Evolutionary conservation across 2,329 filamentous ascomycete species (phyloP), one percentile per base, ranked within the genome.

Genomic region (Cytospora piceae): DNA sequence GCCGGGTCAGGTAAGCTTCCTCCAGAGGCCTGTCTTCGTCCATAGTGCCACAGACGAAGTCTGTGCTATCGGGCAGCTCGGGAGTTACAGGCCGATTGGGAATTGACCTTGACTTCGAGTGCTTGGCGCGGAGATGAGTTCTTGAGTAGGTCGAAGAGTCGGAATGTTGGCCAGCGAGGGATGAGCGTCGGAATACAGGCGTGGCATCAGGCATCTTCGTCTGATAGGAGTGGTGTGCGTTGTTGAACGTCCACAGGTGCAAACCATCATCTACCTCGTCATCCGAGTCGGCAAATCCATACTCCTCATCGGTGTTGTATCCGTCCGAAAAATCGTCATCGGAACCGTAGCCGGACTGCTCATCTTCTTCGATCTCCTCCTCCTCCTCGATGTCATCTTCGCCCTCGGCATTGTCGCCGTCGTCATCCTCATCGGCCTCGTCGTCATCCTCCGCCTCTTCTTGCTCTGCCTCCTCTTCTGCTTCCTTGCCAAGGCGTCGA

Each of bases 31-130:
- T 89, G 73, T 99, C 95, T 77, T 99, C 95, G 70, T 99, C 95
- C 24, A 99, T 83, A 1, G 95, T 99, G 66, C 95, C 95, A 73
- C 95, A 98, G n/a, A 99, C 95, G 71, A 99, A 99, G 76, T 99
- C 95, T 17, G 95, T 98, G 77, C 94, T 97, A 76, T 99, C 95
- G 1, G 95, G 95, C 14, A 99, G 83, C 74, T 97, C 93, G 2
- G 92, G 92, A 0, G 90, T 91, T 29, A 85, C 84, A 49, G 87
- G 84, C 27, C 89, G 89, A 70, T 89, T 87, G 68, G 84, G 86
- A 56, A 83, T 81, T 17, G 69, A 52, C n/a, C 69, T 55, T 76
- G 75, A 67, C 71, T 74, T 61, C 20, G 65, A 60, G 27, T 61
- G 64, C 58, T 60, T 65, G 58, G 49, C 58, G n/a, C 65, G 67